phyloP scores from a whole-genome alignment of 2,329 filamentous ascomycete genomes.

The Botrytis porri region DNA sequence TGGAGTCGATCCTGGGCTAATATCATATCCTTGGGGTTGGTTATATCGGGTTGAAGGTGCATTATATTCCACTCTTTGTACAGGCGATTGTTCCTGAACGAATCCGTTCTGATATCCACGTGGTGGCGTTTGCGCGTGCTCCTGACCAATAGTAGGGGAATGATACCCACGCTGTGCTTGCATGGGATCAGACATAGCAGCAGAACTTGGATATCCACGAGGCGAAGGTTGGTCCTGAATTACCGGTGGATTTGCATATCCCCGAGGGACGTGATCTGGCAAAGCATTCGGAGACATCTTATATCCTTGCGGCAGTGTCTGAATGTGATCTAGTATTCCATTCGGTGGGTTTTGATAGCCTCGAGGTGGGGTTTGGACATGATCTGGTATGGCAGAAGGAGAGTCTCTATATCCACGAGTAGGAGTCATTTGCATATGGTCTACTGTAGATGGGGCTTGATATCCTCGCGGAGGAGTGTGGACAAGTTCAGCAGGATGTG shows the following conservation, averaged over 20 bases:
- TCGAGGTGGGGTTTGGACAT: conserved; percentile 47
- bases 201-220: conserved; percentile 38
- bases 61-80: conserved; percentile 49
- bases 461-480: conserved; percentile 50
- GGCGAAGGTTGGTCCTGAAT: conserved; percentile 48
- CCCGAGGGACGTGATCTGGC: conserved; percentile 46
- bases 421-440: conserved; percentile 44
- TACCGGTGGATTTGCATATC: conserved; percentile 42
- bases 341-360: conserved; percentile 44
- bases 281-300: conserved; percentile 40
- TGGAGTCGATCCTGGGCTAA: conserved; percentile 25
- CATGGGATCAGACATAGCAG: conserved; percentile 43
- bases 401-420: conserved; percentile 41
- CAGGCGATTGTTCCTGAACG: conserved; percentile 51
- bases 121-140: conserved; percentile 45
- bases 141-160: conserved; percentile 28
- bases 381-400: conserved; percentile 45
- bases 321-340: conserved; percentile 44
- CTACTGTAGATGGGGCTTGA: conserved; percentile 34
- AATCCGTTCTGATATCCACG: conserved; percentile 47
- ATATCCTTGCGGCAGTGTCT: conserved; percentile 46
- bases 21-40: conserved; percentile 29
- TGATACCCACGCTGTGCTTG: conserved; percentile 44
- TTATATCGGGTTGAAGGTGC: conserved; percentile 28
- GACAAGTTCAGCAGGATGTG: conserved; percentile 43